phyloP scores from a whole-genome alignment of 768 basidiomycete genomes.

The Tulasnella sp. region DNA sequence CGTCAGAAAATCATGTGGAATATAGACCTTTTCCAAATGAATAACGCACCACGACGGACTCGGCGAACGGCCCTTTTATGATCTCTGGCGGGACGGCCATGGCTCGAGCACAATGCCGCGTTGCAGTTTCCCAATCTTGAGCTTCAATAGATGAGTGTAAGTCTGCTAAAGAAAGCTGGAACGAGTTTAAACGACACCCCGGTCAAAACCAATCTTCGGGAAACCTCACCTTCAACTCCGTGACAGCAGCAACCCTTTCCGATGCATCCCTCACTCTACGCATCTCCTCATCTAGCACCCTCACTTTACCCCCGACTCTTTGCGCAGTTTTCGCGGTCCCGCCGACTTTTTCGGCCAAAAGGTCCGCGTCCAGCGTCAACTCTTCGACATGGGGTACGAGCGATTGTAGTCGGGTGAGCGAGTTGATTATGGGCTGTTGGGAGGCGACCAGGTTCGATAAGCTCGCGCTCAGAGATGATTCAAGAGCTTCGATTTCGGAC shows the following conservation, averaged over 20 bases:
- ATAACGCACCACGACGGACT: constrained; percentile 70
- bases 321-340: constrained; percentile 77
- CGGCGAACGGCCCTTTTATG: constrained; percentile 79
- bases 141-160: constrained; percentile 61
- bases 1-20: constrained; percentile 19
- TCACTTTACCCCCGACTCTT: constrained; percentile 87
- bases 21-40: constrained; percentile 11
- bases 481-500: constrained; percentile 65
- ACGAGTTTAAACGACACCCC: constrained; percentile 34
- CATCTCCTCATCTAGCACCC: constrained; percentile 90
- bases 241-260: constrained; percentile 89
- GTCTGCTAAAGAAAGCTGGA: constrained; percentile 61
- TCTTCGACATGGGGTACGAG: constrained; percentile 61
- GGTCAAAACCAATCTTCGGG: background rate
- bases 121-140: constrained; percentile 94
- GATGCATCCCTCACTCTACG: constrained; percentile 79
- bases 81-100: constrained; percentile 80
- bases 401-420: constrained; percentile 58
- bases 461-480: constrained; percentile 68
- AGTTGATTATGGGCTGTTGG: constrained; percentile 58
- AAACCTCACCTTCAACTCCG: constrained; percentile 82
- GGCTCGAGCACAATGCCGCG: constrained; percentile 83
- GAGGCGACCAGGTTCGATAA: constrained; percentile 68
- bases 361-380: constrained; percentile 55
- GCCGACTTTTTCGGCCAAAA: constrained; percentile 57